Evolutionary conservation across 2,329 filamentous ascomycete species (phyloP).

Genomic region (Fusarium humuli): DNA sequence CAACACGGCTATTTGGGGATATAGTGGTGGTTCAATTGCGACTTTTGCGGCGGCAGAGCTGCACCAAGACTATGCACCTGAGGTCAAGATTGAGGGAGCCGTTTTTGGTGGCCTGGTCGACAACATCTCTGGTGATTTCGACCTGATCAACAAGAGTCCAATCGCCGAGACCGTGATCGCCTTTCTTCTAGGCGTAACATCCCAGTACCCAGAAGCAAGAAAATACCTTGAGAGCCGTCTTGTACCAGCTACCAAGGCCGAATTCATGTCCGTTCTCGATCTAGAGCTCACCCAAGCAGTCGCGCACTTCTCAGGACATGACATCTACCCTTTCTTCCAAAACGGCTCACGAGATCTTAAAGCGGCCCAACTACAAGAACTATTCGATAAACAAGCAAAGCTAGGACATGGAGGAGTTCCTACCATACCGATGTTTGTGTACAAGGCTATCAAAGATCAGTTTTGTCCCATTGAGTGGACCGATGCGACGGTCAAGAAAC

Average conservation of each 20-base stretch:
- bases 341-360: conserved; percentile 44
- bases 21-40: conserved; percentile 39
- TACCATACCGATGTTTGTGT: conserved; percentile 60
- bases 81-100: conserved; percentile 17
- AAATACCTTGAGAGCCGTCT: conserved; percentile 27
- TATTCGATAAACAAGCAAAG: conserved; percentile 48
- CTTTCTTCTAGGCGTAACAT: conserved; percentile 31
- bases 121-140: conserved; percentile 22
- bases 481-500: conserved; percentile 55
- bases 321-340: conserved; percentile 49
- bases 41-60: conserved; percentile 35
- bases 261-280: conserved; percentile 14
- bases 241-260: conserved; percentile 4
- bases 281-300: conserved; percentile 29
- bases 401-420: conserved; percentile 55
- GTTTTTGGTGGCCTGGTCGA: conserved; percentile 40
- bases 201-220: conserved; percentile 30
- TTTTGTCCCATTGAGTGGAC: conserved; percentile 57
- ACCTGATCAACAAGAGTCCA: conserved; percentile 26
- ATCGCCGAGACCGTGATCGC: conserved; percentile 28
- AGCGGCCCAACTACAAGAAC: conserved; percentile 25
- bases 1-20: conserved; percentile 32
- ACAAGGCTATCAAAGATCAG: conserved; percentile 62
- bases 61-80: conserved; percentile 25
- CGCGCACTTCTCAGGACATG: conserved; percentile 30